Evolutionary conservation across 345 rosid species (phyloP).

Genomic region (Brassica incana): DNA sequence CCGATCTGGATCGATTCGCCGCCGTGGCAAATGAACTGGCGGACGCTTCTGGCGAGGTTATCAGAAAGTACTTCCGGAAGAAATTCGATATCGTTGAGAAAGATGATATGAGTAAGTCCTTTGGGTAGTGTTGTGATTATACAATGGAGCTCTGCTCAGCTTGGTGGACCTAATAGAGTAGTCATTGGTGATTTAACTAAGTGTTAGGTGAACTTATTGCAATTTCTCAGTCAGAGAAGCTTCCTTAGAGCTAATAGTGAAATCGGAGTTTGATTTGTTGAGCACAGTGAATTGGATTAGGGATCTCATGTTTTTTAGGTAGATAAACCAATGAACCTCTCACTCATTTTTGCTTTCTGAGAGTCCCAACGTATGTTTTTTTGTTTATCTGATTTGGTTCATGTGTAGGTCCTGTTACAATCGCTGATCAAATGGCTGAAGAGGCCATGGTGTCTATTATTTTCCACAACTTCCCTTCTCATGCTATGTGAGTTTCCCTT

Average conservation of each 20-base stretch:
- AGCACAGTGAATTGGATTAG: not conserved
- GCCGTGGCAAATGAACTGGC: constrained; percentile 66
- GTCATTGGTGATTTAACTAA: constrained; percentile 10
- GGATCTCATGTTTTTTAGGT: not conserved
- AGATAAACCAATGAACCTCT: not conserved
- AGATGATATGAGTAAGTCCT: constrained; percentile 63
- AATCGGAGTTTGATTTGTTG: not conserved
- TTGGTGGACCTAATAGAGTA: not conserved
- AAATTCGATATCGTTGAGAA: constrained; percentile 82
- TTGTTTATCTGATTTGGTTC: not conserved
- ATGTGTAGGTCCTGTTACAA: constrained; percentile 89
- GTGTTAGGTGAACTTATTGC: not conserved
- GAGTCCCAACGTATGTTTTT: not conserved
- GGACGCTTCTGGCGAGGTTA: constrained; percentile 88
- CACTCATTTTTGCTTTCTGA: not conserved
- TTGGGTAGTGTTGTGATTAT: not conserved
- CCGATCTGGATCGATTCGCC: constrained; percentile 54
- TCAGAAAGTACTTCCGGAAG: constrained; percentile 75
- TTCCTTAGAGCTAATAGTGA: not conserved
- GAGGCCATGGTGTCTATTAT: constrained; percentile 83
- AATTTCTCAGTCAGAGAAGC: too few relatives aligned
- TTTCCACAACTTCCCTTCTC: constrained; percentile 74
- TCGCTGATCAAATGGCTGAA: constrained; percentile 90
- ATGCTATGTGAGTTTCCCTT: constrained; percentile 69
- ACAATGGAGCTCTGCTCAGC: not conserved